Conservation (phyloP, 176 grass and related monocot species). For the Ensete ventricosum region DNA sequence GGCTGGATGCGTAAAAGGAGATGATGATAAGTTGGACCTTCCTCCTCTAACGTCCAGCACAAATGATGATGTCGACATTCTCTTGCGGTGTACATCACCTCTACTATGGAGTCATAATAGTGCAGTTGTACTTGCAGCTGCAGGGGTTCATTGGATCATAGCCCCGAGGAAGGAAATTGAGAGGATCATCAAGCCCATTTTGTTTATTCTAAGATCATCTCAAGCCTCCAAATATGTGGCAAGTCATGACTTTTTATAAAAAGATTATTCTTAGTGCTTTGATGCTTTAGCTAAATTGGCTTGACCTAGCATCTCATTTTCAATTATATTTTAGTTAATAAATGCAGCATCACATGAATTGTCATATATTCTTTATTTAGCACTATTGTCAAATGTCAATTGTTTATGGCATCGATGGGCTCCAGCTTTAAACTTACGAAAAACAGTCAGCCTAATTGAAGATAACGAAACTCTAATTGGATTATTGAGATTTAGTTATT, state of each 20-base stretch:
- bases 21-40: constrained; percentile 16
- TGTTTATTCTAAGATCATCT: constrained; percentile 72
- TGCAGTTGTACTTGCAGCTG: constrained; percentile 81
- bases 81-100: constrained; percentile 72
- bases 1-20: constrained; percentile 9
- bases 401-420: too few species aligned
- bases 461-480: too few species aligned
- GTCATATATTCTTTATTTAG: too few species aligned
- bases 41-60: constrained; percentile 26
- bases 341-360: too few species aligned
- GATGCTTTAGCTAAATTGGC: too few species aligned
- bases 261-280: too few species aligned
- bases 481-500: too few species aligned
- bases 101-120: constrained; percentile 89
- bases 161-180: constrained; percentile 44
- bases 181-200: constrained; percentile 56
- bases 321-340: too few species aligned
- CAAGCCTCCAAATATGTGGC: constrained; percentile 82
- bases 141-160: constrained; percentile 89
- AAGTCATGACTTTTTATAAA: constrained; percentile 13
- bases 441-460: too few species aligned
- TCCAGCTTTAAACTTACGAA: too few species aligned
- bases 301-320: too few species aligned
- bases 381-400: too few species aligned
- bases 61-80: constrained; percentile 71